phyloP scores from a whole-genome alignment of 2,329 filamentous ascomycete genomes.

The Phialophora macrospora region DNA sequence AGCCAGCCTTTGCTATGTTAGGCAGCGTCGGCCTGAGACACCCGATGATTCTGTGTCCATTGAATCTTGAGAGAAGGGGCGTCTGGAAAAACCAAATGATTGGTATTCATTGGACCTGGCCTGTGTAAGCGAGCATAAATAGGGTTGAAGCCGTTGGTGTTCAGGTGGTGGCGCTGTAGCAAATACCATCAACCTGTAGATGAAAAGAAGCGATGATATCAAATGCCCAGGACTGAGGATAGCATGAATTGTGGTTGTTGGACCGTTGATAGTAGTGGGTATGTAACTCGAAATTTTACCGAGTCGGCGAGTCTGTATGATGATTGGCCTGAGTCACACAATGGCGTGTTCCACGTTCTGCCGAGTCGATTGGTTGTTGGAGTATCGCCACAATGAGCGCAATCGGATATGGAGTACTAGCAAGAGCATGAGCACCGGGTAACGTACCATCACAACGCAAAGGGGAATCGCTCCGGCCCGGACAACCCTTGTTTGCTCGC shows the following conservation, averaged over 20 bases:
- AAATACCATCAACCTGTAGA: background rate
- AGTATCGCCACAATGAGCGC: slow-evolving; percentile 10
- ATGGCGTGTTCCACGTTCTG: background rate
- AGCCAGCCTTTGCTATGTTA: background rate
- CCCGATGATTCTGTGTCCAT: background rate
- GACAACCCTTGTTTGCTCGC: background rate
- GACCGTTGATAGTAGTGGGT: slow-evolving; percentile 1
- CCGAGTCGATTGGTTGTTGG: background rate
- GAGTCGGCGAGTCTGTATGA: slow-evolving; percentile 3
- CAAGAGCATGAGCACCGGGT: slow-evolving; percentile 1
- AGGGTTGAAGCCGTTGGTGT: background rate
- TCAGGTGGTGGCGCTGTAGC: background rate
- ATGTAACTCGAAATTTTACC: background rate
- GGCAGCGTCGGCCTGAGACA: slow-evolving; percentile 9
- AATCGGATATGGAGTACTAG: background rate
- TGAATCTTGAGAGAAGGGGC: background rate
- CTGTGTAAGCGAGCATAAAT: background rate
- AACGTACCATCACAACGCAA: slow-evolving; percentile 2
- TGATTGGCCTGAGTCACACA: slow-evolving; percentile 6
- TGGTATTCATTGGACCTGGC: slow-evolving; percentile 2
- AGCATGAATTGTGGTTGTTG: background rate
- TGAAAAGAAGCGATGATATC: background rate
- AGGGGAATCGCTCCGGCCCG: slow-evolving; percentile 12
- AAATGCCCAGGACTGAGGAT: background rate
- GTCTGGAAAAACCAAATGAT: background rate